Evolutionary conservation across 371 early-diverging fungal species (phyloP).

Genomic region (Apophysomyces elegans): DNA sequence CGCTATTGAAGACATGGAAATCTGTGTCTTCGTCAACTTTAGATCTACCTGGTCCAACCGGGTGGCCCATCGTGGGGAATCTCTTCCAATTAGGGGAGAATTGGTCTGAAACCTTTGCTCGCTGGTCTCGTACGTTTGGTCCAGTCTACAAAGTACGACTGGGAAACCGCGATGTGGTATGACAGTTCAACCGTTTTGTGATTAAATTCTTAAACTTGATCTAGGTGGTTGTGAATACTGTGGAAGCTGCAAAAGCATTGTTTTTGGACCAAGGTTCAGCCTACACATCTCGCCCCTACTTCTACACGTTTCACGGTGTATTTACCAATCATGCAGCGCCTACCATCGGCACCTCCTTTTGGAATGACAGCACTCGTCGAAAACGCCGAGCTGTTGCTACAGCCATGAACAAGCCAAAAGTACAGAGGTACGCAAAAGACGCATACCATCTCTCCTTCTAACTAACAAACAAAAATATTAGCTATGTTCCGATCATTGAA

Average conservation of each 20-base stretch:
- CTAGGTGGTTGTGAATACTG: background rate
- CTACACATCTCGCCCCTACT: conserved; percentile 3
- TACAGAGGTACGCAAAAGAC: background rate
- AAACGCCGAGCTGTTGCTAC: conserved; percentile 2
- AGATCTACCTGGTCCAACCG: conserved; percentile 3
- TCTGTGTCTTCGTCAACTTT: background rate
- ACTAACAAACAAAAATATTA: background rate
- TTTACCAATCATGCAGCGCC: conserved; percentile 6
- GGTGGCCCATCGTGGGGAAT: background rate
- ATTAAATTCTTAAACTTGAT: too few relatives aligned
- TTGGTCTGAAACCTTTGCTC: conserved; percentile 1
- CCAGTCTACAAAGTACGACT: conserved; percentile 3
- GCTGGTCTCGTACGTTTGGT: background rate
- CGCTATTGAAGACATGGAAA: background rate
- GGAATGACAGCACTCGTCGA: conserved; percentile 3
- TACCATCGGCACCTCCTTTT: conserved; percentile 3
- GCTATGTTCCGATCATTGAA: conserved; percentile 7
- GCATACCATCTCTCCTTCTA: background rate
- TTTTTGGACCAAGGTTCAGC: conserved; percentile 7
- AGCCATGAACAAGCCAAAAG: conserved; percentile 8
- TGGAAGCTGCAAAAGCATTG: background rate
- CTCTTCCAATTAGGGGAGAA: conserved; percentile 5
- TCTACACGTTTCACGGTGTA: background rate
- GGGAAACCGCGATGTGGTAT: conserved; percentile 5
- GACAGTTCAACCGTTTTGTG: background rate